These are phyloP conservation scores for Gelatoporia subvermispora DNA, from an alignment of 768 basidiomycete species.

Conservation along the genomic window DNA sequence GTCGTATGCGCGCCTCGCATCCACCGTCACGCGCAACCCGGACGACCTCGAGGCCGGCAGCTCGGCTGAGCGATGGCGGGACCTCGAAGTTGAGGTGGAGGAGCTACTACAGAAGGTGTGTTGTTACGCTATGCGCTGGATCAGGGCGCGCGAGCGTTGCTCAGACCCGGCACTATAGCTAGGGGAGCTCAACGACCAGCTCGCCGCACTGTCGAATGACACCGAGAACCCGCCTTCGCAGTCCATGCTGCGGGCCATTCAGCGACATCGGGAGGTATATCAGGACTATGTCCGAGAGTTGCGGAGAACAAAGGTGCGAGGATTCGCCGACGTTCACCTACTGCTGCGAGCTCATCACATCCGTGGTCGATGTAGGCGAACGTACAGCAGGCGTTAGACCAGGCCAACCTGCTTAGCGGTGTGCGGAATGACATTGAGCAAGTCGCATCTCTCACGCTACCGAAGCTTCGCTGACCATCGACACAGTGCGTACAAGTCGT, in stretches of 20 bases:
- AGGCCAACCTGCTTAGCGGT: constrained; percentile 82
- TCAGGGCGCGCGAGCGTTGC: constrained; percentile 7
- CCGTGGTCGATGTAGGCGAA: constrained; percentile 47
- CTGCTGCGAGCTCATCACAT: neutral
- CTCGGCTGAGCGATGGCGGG: constrained; percentile 68
- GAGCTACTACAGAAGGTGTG: constrained; percentile 81
- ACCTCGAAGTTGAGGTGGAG: constrained; percentile 82
- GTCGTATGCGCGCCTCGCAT: constrained; percentile 82
- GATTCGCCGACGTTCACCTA: neutral
- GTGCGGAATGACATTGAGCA: constrained; percentile 97
- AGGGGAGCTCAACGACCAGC: constrained; percentile 80
- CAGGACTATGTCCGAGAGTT: constrained; percentile 86
- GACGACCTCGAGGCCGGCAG: constrained; percentile 68
- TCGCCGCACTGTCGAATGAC: constrained; percentile 61
- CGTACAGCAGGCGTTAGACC: constrained; percentile 76
- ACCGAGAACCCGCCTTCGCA: constrained; percentile 69
- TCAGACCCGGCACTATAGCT: constrained; percentile 44
- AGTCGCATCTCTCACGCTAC: constrained; percentile 16
- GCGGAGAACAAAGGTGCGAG: constrained; percentile 71
- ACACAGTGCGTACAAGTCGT: constrained; percentile 83
- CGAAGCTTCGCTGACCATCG: neutral
- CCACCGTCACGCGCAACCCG: constrained; percentile 50
- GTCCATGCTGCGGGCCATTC: constrained; percentile 83
- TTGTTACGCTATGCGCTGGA: neutral
- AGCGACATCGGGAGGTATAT: constrained; percentile 85